Conservation (phyloP, 257 asterid genomes). For the Apocynum venetum region DNA sequence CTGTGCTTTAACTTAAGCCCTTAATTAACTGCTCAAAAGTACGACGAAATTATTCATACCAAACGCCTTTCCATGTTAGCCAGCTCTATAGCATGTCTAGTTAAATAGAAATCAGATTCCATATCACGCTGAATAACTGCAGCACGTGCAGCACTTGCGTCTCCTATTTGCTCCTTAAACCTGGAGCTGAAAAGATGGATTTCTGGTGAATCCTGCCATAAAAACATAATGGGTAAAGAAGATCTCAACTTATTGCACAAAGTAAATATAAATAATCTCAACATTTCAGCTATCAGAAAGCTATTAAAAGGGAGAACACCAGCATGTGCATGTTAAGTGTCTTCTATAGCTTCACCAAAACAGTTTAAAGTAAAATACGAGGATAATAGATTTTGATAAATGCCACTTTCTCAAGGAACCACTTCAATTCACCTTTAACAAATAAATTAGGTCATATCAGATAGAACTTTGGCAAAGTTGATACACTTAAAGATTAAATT, state of each 20-base stretch:
- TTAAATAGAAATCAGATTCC: slow-evolving; percentile 49
- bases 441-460: neutral
- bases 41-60: slow-evolving; percentile 44
- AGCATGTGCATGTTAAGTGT: neutral
- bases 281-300: slow-evolving; percentile 5
- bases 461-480: too few relatives aligned
- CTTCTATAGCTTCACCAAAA: neutral
- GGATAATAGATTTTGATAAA: neutral
- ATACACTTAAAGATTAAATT: neutral
- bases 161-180: slow-evolving; percentile 81
- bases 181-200: slow-evolving; percentile 76
- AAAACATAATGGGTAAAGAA: slow-evolving; percentile 5
- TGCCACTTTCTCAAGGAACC: neutral
- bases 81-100: slow-evolving; percentile 42
- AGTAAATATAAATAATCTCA: neutral
- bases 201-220: slow-evolving; percentile 62
- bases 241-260: neutral
- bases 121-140: slow-evolving; percentile 45
- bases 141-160: slow-evolving; percentile 56
- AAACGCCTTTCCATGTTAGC: slow-evolving; percentile 87
- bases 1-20: slow-evolving; percentile 15
- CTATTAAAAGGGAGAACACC: neutral
- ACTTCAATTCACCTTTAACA: slow-evolving; percentile 1
- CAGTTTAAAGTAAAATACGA: neutral
- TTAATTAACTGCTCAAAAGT: slow-evolving; percentile 9